These are phyloP conservation scores for Tolypocladium pustulatum DNA, from an alignment of 2,329 filamentous ascomycete species.

Conservation along the genomic window DNA sequence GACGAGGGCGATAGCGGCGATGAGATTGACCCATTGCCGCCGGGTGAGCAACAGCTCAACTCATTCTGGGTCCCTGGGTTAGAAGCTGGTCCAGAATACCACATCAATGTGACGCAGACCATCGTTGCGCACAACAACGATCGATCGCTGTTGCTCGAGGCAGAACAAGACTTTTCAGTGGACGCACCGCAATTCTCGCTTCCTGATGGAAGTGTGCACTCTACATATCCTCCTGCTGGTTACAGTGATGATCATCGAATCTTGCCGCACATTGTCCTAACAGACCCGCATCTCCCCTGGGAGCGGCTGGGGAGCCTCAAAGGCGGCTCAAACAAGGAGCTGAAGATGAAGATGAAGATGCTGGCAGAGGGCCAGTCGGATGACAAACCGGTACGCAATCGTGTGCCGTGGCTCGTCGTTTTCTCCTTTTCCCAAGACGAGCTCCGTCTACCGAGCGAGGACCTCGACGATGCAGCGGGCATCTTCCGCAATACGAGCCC, in stretches of 20 bases:
- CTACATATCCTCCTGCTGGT: slow-evolving; percentile 27
- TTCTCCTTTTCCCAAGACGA: slow-evolving; percentile 21
- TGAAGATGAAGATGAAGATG: too few species aligned
- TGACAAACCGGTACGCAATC: slow-evolving; percentile 7
- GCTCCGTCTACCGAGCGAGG: slow-evolving; percentile 13
- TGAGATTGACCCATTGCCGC: neutral
- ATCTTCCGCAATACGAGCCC: slow-evolving; percentile 1
- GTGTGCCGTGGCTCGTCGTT: slow-evolving; percentile 30
- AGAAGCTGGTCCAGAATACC: slow-evolving; percentile 6
- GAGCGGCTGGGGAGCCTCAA: slow-evolving; percentile 17
- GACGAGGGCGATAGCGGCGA: neutral
- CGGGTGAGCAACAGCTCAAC: slow-evolving; percentile 8
- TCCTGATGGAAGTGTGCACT: slow-evolving; percentile 21
- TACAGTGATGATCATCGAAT: slow-evolving; percentile 19
- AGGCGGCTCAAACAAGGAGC: neutral
- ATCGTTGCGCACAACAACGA: neutral
- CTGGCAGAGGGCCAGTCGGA: neutral
- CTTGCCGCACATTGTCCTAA: slow-evolving; percentile 34
- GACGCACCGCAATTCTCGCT: slow-evolving; percentile 24
- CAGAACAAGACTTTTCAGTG: slow-evolving; percentile 21
- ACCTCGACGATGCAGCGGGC: slow-evolving; percentile 3
- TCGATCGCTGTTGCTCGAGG: neutral
- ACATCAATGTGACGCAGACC: slow-evolving; percentile 1
- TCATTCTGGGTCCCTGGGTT: slow-evolving; percentile 10
- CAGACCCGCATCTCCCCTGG: slow-evolving; percentile 33